Conservation (phyloP, 305 asterid genomes). For the Coffea humblotiana region DNA sequence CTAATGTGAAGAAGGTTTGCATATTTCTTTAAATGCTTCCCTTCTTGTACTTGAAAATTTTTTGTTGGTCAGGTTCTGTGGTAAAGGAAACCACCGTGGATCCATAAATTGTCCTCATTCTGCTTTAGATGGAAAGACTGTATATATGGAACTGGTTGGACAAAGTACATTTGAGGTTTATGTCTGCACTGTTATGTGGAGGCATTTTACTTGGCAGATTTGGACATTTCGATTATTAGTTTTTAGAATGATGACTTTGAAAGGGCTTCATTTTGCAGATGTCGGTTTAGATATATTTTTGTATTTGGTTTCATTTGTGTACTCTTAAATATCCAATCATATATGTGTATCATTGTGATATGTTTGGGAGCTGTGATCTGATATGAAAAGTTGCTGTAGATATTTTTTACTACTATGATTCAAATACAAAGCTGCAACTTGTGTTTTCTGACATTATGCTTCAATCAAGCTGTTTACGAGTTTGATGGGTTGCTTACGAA, state of each 20-base stretch:
- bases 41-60: constrained; percentile 27
- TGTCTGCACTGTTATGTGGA: constrained; percentile 31
- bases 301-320: constrained; percentile 30
- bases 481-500: not conserved
- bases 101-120: constrained; percentile 28
- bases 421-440: not conserved
- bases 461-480: not conserved
- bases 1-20: constrained; percentile 14
- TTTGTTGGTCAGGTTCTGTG: constrained; percentile 23
- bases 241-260: constrained; percentile 35
- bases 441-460: not conserved
- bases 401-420: not conserved
- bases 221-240: constrained; percentile 30
- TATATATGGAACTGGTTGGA: constrained; percentile 54
- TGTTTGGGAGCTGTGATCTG: constrained; percentile 10
- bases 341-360: constrained; percentile 22
- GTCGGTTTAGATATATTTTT: constrained; percentile 31
- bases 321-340: constrained; percentile 27
- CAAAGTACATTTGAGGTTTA: constrained; percentile 38
- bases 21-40: constrained; percentile 21
- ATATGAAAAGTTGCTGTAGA: constrained; percentile 8
- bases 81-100: constrained; percentile 28
- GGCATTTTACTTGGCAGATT: constrained; percentile 37
- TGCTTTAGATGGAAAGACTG: constrained; percentile 48
- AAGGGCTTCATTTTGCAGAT: constrained; percentile 39